Percentiles rank a stretch among this genome's conserved stretches.
These are phyloP conservation scores for Phytophthora quininea DNA, from an alignment of 352 stramenopile species.

Conservation along the genomic window DNA sequence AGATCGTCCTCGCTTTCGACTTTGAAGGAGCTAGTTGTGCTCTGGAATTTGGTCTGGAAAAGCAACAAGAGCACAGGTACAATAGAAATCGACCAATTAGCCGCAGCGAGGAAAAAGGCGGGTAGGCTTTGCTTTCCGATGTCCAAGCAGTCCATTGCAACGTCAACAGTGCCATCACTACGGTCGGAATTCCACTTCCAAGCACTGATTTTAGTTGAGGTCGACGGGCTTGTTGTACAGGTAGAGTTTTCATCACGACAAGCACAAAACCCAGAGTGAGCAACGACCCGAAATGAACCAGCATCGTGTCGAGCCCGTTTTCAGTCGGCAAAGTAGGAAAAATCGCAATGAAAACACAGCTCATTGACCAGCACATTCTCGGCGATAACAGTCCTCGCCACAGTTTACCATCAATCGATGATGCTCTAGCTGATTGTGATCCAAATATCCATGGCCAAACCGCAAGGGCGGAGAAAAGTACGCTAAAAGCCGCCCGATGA, in stretches of 20 bases:
- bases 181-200: constrained; percentile 14
- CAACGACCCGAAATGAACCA: constrained; percentile 55
- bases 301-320: constrained; percentile 52
- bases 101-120: constrained; percentile 40
- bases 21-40: constrained; percentile 7
- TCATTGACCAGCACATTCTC: constrained; percentile 42
- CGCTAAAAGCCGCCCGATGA: constrained; percentile 53
- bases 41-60: constrained; percentile 17
- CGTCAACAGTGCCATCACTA: constrained; percentile 41
- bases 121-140: constrained; percentile 32
- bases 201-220: constrained; percentile 17
- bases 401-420: background rate
- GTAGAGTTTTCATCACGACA: constrained; percentile 2
- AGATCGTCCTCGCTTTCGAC: constrained; percentile 10
- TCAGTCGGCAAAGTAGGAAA: constrained; percentile 74
- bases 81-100: constrained; percentile 56
- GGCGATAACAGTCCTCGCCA: constrained; percentile 13
- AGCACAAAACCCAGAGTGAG: constrained; percentile 13
- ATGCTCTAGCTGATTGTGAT: background rate
- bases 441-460: constrained; percentile 35
- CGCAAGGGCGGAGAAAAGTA: constrained; percentile 60
- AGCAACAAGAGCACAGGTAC: constrained; percentile 38
- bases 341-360: constrained; percentile 59
- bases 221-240: constrained; percentile 2
- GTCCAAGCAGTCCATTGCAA: constrained; percentile 50